Evolutionary conservation across 768 basidiomycete genomes (phyloP), one percentile per base, ranked within the genome.

Genomic region (Pisolithus sp.): DNA sequence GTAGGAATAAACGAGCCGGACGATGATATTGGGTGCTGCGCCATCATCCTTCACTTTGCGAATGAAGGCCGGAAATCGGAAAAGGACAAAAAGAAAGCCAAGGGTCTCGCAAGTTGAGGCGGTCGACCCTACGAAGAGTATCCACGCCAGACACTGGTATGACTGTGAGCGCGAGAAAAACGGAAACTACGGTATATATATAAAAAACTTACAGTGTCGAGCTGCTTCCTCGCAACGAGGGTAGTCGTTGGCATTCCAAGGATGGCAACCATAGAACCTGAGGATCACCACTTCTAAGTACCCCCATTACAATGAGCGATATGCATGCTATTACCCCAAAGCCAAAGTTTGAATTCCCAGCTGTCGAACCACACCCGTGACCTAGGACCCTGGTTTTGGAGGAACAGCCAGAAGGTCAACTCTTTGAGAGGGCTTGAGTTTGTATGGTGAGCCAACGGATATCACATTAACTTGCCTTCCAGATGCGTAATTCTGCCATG

Each of bases 351-450:
- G 64, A 83, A 91, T 66, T 92, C 88, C 79, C 81, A 82, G 62
- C 87, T 87, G 21, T 79, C 71, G 65, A 91, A 91, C 89, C 89
- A 92, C 30, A 80, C 73, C 4, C 82, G 79, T 60, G 82, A 79
- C 41, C 73, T 69, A 0, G 85, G 84, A 4, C 85, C 84, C 68
- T 90, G 89, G 56, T 89, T 79, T 28, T 89, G 75, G 20, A 92
- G 76, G 65, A 91, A 92, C 26, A 91, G 61, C 89, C 89, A 92
- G 61, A 90, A 91, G 0, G 82, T 73, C 13, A 91, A 75, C 63
- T 89, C 88, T 89, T 63, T 23, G 24, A 15, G 7, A 26, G 26
- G 9, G 7, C 28, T 39, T 34, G 12, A n/a, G 46, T 57, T 46
- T 58, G 55, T 24, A 37, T 12, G 12, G 34, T 23, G 20, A 51